Percentiles rank a stretch among this genome's conserved stretches.
phyloP scores from a whole-genome alignment of 2,329 filamentous ascomycete genomes.

The Aphanoascus verrucosus region DNA sequence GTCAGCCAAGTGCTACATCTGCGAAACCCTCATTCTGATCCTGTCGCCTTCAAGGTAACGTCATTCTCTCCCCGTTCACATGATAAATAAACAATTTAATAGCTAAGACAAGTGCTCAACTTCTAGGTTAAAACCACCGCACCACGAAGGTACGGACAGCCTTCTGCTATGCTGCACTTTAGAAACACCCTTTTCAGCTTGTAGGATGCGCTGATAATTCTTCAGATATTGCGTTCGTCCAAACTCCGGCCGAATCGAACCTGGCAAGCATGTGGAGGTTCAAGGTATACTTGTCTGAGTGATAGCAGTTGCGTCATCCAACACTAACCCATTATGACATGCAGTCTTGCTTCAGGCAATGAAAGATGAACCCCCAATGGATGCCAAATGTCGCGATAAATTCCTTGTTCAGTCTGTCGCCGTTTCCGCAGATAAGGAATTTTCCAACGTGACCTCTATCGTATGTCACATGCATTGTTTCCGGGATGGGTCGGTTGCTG shows the following conservation, averaged over 20 bases:
- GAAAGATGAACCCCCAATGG: conserved; percentile 81
- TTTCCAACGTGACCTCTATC: conserved; percentile 66
- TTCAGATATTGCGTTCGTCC: conserved; percentile 90
- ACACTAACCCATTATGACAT: not conserved
- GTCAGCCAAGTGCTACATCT: conserved; percentile 52
- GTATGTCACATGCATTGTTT: conserved; percentile 41
- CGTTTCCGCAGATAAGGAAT: conserved; percentile 74
- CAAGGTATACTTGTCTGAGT: conserved; percentile 50
- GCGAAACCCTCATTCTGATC: conserved; percentile 46
- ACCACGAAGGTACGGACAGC: conserved; percentile 76
- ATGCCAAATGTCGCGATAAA: conserved; percentile 91
- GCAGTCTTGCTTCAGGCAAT: conserved; percentile 91
- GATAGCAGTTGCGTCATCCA: not conserved
- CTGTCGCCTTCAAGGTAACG: conserved; percentile 53
- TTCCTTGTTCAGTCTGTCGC: conserved; percentile 90
- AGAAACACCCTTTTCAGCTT: not conserved
- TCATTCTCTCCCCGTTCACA: not conserved
- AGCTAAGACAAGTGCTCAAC: conserved; percentile 21
- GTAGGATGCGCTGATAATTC: conserved; percentile 18
- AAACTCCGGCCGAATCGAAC: conserved; percentile 91
- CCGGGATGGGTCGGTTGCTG: conserved; percentile 11
- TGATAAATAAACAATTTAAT: not conserved
- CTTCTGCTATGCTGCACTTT: not conserved
- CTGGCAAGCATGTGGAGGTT: conserved; percentile 81
- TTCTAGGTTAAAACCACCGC: conserved; percentile 92